Conservation (phyloP, 352 stramenopile genomes). For the Globisporangium nunn region DNA sequence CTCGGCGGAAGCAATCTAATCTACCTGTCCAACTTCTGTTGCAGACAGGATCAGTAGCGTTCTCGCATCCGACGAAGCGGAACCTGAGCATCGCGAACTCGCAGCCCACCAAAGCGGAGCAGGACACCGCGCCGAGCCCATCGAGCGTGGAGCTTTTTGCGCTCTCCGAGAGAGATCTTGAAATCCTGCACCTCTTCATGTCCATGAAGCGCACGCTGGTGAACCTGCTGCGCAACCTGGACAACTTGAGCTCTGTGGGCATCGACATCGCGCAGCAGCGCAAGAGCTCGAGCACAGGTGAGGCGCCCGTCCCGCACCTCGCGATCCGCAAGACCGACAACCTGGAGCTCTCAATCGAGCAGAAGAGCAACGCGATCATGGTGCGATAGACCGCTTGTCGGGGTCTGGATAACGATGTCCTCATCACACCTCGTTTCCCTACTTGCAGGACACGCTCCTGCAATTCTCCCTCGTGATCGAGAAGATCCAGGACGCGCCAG, state of each 20-base stretch:
- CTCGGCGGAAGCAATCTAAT: no score
- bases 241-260: slow-evolving; percentile 28
- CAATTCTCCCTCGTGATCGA: slow-evolving; percentile 54
- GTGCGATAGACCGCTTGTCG: slow-evolving; percentile 19
- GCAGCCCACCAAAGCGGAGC: not conserved
- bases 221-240: slow-evolving; percentile 43
- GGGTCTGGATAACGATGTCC: not conserved
- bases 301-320: slow-evolving; percentile 2
- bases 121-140: not conserved
- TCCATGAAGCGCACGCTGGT: slow-evolving; percentile 39
- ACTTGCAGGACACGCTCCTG: slow-evolving; percentile 41
- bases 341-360: slow-evolving; percentile 42
- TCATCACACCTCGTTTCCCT: not conserved
- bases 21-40: no score
- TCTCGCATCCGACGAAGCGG: slow-evolving; percentile 34
- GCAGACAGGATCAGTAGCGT: slow-evolving; percentile 47
- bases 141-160: slow-evolving; percentile 19
- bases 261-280: slow-evolving; percentile 21
- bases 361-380: slow-evolving; percentile 49
- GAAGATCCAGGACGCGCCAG: slow-evolving; percentile 40
- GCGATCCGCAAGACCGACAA: slow-evolving; percentile 18
- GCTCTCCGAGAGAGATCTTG: slow-evolving; percentile 37
- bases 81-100: slow-evolving; percentile 10
- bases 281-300: slow-evolving; percentile 9
- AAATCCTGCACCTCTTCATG: slow-evolving; percentile 37